phyloP scores from a whole-genome alignment of 345 rosid genomes.

The Citrus unshiu region DNA sequence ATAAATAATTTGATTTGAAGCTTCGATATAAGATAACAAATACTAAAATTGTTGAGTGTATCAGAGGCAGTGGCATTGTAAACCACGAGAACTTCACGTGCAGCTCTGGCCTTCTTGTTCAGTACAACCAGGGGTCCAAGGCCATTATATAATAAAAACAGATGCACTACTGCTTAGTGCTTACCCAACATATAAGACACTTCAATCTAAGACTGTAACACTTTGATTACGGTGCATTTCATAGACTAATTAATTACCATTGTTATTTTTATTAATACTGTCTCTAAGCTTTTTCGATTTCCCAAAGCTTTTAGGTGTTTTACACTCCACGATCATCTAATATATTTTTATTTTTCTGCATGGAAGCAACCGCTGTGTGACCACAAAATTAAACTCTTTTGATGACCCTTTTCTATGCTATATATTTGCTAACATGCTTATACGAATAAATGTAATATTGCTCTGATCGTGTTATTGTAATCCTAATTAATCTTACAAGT shows the following conservation, averaged over 20 bases:
- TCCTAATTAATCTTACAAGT: neutral
- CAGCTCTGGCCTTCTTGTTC: constrained; percentile 56
- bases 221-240: constrained; percentile 19
- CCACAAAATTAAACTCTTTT: neutral
- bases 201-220: constrained; percentile 20
- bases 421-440: neutral
- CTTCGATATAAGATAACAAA: constrained; percentile 8
- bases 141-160: neutral
- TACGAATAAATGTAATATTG: neutral
- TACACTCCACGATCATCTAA: constrained; percentile 5
- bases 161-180: neutral
- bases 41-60: constrained; percentile 18
- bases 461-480: neutral
- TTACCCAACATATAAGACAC: constrained; percentile 5
- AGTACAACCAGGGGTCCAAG: constrained; percentile 13
- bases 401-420: too few species aligned
- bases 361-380: constrained; percentile 4
- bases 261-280: neutral
- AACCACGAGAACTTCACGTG: constrained; percentile 91
- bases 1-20: constrained; percentile 15
- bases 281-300: constrained; percentile 7
- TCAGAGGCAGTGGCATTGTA: constrained; percentile 43
- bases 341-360: neutral
- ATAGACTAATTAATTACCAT: neutral
- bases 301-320: constrained; percentile 24